Percentiles rank a stretch among this genome's conserved stretches.
Evolutionary conservation across 352 stramenopile genomes (phyloP).

Genomic region (Phytophthora brassicae): DNA sequence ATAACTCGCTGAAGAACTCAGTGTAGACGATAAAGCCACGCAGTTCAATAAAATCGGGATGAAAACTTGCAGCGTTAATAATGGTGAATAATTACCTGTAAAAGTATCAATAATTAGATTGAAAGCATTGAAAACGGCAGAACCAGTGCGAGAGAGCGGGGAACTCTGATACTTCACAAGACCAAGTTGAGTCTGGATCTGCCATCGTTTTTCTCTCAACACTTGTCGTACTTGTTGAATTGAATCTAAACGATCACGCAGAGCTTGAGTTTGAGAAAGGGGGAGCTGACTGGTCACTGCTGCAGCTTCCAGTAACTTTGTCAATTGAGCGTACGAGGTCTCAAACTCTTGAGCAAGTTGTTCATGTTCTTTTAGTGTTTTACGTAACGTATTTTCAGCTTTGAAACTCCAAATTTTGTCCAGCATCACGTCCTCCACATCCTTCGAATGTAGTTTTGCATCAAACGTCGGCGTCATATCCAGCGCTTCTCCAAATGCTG

Average conservation of each 20-base stretch:
- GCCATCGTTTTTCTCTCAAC: constrained; percentile 10
- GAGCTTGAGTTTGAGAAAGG: constrained; percentile 34
- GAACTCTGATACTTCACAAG: constrained; percentile 15
- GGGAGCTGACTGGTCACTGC: constrained; percentile 50
- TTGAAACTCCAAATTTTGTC: constrained; percentile 50
- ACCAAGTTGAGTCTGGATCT: constrained; percentile 20
- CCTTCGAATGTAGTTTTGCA: constrained; percentile 26
- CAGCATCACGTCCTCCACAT: constrained; percentile 39
- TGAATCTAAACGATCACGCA: constrained; percentile 29
- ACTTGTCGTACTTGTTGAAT: constrained; percentile 32
- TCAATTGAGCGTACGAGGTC: constrained; percentile 29
- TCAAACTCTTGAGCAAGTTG: constrained; percentile 21
- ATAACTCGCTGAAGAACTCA: not conserved
- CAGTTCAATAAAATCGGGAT: constrained; percentile 33
- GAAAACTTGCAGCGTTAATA: constrained; percentile 35
- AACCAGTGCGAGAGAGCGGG: constrained; percentile 30
- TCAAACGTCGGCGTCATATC: constrained; percentile 38
- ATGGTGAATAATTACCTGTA: constrained; percentile 9
- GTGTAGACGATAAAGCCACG: not conserved
- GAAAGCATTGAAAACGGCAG: constrained; percentile 47
- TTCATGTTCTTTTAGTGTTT: constrained; percentile 16
- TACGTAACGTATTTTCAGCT: not conserved
- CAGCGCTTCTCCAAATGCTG: constrained; percentile 46
- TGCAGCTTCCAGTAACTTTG: constrained; percentile 43
- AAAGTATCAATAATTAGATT: constrained; percentile 18